A percentile compares a stretch with the other conserved stretches of the same genome.
Evolutionary conservation across 2,329 filamentous ascomycete genomes (phyloP).

Genomic region (Chaetomium sp.): DNA sequence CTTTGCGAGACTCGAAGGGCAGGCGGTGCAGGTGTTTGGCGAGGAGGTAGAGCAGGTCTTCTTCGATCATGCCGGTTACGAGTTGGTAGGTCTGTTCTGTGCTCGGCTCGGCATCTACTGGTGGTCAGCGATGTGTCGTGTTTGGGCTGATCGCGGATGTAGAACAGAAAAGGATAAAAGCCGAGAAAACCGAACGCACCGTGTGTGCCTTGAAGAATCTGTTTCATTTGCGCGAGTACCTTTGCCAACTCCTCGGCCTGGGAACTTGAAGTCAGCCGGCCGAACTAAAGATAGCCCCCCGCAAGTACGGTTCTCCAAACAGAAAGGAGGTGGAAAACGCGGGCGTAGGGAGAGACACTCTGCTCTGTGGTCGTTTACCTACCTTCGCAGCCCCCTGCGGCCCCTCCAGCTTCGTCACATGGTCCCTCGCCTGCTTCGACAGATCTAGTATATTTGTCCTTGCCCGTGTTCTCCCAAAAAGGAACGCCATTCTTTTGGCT

Average conservation of each 20-base stretch:
- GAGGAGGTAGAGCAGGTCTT: slow-evolving; percentile 81
- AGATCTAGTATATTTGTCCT: slow-evolving; percentile 47
- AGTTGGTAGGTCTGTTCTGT: slow-evolving; percentile 85
- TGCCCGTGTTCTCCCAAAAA: slow-evolving; percentile 48
- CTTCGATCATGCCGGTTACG: slow-evolving; percentile 75
- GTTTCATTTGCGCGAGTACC: slow-evolving; percentile 83
- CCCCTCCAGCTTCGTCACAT: slow-evolving; percentile 47
- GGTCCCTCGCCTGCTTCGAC: slow-evolving; percentile 49
- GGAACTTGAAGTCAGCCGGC: slow-evolving; percentile 7
- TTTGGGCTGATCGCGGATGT: not conserved
- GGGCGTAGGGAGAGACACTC: too few relatives aligned
- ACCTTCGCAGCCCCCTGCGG: slow-evolving; percentile 45
- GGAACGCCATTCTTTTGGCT: slow-evolving; percentile 39
- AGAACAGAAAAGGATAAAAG: not conserved
- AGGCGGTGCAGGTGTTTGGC: slow-evolving; percentile 76
- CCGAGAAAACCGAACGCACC: slow-evolving; percentile 46
- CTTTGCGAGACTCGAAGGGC: slow-evolving; percentile 93
- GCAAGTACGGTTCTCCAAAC: not conserved
- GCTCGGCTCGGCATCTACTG: slow-evolving; percentile 71
- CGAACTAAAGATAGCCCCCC: not conserved
- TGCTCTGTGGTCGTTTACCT: slow-evolving; percentile 10
- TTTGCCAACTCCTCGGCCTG: slow-evolving; percentile 84
- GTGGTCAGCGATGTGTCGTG: not conserved
- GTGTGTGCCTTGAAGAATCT: slow-evolving; percentile 86
- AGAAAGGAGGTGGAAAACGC: too few relatives aligned